Evolutionary conservation across 257 asterid species (phyloP).

Genomic region (Voacanga thouarsii): DNA sequence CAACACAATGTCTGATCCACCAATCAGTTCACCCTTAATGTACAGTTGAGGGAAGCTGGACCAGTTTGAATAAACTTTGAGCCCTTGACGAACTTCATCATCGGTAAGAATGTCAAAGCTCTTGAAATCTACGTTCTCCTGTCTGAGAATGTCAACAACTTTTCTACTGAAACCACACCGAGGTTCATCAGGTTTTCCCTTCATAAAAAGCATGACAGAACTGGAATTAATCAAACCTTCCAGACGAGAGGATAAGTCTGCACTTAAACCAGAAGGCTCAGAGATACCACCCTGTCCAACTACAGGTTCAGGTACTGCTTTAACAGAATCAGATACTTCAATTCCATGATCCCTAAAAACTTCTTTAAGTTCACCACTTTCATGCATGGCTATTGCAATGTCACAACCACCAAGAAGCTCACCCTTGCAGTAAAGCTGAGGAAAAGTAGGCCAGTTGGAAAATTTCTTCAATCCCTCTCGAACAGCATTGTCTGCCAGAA

Average conservation of each 20-base stretch:
- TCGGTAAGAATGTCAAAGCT: constrained; percentile 84
- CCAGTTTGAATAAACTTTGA: constrained; percentile 93
- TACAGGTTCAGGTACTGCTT: constrained; percentile 31
- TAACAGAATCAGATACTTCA: constrained; percentile 31
- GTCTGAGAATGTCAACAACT: constrained; percentile 73
- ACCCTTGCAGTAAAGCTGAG: constrained; percentile 94
- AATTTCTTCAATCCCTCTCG: constrained; percentile 89
- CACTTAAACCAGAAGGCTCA: constrained; percentile 61
- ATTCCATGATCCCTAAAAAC: constrained; percentile 64
- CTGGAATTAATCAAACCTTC: constrained; percentile 45
- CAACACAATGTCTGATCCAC: constrained; percentile 95
- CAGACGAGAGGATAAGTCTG: constrained; percentile 52
- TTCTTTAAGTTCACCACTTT: constrained; percentile 75
- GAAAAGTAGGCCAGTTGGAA: constrained; percentile 97
- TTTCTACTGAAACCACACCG: constrained; percentile 91
- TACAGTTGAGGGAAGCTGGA: constrained; percentile 95
- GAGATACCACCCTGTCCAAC: constrained; percentile 49
- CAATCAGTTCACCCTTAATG: constrained; percentile 79
- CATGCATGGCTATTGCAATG: constrained; percentile 81
- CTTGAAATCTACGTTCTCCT: constrained; percentile 64
- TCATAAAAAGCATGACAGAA: constrained; percentile 86
- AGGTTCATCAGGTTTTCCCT: constrained; percentile 85
- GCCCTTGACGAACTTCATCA: constrained; percentile 93
- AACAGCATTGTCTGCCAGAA: constrained; percentile 61
- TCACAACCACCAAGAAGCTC: constrained; percentile 95